Percentiles rank a stretch among this genome's conserved stretches.
phyloP scores from a whole-genome alignment of 2,329 filamentous ascomycete species.

The Colletotrichum nymphaeae region DNA sequence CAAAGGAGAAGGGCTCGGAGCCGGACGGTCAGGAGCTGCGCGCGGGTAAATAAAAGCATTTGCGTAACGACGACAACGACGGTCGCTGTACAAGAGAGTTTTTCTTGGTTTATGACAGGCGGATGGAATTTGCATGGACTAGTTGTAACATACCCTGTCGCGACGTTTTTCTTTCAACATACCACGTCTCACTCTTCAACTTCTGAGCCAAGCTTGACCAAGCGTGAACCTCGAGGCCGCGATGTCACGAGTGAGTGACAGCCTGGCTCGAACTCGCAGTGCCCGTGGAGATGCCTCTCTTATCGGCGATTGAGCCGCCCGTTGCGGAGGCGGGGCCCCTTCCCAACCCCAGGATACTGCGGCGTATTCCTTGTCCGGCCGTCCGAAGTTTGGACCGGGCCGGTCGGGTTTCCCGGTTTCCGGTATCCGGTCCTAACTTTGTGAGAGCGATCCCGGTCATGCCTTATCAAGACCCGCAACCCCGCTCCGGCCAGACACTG shows the following conservation, averaged over 20 bases:
- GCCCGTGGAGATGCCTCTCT: neutral
- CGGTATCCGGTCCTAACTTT: slow-evolving; percentile 26
- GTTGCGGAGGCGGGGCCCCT: neutral
- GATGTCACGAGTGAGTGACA: neutral
- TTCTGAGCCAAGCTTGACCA: neutral
- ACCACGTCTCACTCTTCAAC: slow-evolving; percentile 3
- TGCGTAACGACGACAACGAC: slow-evolving; percentile 11
- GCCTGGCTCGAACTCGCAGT: neutral
- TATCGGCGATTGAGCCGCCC: neutral
- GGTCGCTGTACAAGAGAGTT: slow-evolving; percentile 25
- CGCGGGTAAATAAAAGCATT: slow-evolving; percentile 34
- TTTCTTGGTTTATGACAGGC: slow-evolving; percentile 31
- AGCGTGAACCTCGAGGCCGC: neutral
- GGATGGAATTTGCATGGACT: slow-evolving; percentile 29
- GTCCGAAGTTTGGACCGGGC: slow-evolving; percentile 24
- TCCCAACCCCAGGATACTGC: neutral
- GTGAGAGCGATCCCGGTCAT: slow-evolving; percentile 25
- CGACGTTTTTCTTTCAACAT: slow-evolving; percentile 30
- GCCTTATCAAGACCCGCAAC: slow-evolving; percentile 31
- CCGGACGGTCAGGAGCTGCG: neutral
- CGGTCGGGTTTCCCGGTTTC: slow-evolving; percentile 14
- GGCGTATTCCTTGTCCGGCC: neutral
- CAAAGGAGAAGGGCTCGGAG: neutral
- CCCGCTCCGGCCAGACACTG: slow-evolving; percentile 17
- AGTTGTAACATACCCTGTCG: slow-evolving; percentile 35